Evolutionary conservation across 345 rosid species (phyloP).

Genomic region (Eucalyptus regnans): DNA sequence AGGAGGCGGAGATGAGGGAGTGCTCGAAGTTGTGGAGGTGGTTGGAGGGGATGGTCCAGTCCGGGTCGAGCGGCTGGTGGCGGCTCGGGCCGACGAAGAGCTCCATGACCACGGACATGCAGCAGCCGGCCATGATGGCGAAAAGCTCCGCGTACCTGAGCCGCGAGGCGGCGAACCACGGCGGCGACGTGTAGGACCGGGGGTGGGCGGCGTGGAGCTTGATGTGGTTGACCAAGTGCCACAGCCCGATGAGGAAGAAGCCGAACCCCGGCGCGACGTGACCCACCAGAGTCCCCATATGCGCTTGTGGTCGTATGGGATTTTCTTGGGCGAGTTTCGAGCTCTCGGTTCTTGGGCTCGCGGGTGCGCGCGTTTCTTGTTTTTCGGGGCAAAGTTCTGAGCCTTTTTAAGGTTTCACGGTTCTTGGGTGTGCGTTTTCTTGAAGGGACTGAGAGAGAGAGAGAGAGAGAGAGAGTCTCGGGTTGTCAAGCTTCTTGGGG

Average conservation of each 20-base stretch:
- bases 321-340: not conserved
- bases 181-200: constrained; percentile 30
- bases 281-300: constrained; percentile 71
- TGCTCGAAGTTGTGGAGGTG: constrained; percentile 91
- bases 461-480: not conserved
- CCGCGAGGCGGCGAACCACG: constrained; percentile 57
- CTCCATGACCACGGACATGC: constrained; percentile 60
- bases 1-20: constrained; percentile 53
- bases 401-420: not conserved
- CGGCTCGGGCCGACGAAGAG: constrained; percentile 59
- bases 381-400: not conserved
- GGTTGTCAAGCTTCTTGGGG: not conserved
- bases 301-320: not conserved
- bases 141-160: constrained; percentile 47
- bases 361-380: not conserved
- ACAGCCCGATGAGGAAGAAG: constrained; percentile 52
- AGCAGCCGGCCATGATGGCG: constrained; percentile 45
- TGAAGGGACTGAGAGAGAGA: not conserved
- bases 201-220: constrained; percentile 39
- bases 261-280: constrained; percentile 69
- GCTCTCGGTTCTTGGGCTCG: not conserved
- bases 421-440: not conserved
- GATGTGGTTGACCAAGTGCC: constrained; percentile 79
- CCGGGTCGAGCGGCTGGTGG: constrained; percentile 75
- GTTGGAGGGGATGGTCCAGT: constrained; percentile 74